Percentiles rank a stretch among this genome's conserved stretches.
phyloP scores from a whole-genome alignment of 1,284 basidiomycete genomes.

The Coniferiporia sulphurascens region DNA sequence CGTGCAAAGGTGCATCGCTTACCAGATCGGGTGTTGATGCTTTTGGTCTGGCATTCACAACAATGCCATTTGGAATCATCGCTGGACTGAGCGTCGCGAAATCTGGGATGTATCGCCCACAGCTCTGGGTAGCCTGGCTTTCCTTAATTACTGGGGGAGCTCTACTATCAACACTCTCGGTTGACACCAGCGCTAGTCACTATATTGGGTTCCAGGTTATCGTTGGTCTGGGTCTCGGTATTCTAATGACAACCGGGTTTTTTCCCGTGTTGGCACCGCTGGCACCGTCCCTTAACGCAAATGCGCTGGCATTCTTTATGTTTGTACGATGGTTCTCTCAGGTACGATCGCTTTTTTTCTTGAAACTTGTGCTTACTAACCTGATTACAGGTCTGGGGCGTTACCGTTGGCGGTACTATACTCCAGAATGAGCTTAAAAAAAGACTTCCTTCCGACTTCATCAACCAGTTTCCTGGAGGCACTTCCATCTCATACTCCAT shows the following conservation, averaged over 20 bases:
- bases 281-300: constrained; percentile 27
- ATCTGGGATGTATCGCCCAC: constrained; percentile 32
- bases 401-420: constrained; percentile 34
- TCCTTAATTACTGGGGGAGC: constrained; percentile 33
- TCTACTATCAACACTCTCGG: constrained; percentile 33
- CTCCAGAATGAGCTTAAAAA: constrained; percentile 35
- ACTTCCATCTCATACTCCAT: constrained; percentile 33
- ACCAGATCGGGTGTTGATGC: constrained; percentile 37
- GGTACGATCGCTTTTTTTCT: constrained; percentile 23
- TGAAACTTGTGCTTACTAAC: background rate
- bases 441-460: constrained; percentile 31
- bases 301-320: constrained; percentile 29
- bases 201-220: constrained; percentile 31
- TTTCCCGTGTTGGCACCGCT: constrained; percentile 33
- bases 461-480: constrained; percentile 28
- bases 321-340: constrained; percentile 29
- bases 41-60: constrained; percentile 30
- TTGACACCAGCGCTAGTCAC: constrained; percentile 26
- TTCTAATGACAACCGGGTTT: constrained; percentile 25
- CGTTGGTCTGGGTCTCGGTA: constrained; percentile 30
- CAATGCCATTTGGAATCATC: constrained; percentile 29
- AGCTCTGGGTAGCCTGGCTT: constrained; percentile 36
- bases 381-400: constrained; percentile 32
- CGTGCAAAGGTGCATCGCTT: constrained; percentile 37
- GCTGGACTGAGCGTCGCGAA: constrained; percentile 28